These are phyloP conservation scores for Candida mattraensis DNA, from an alignment of 805 yeast genomes.

Conservation along the genomic window DNA sequence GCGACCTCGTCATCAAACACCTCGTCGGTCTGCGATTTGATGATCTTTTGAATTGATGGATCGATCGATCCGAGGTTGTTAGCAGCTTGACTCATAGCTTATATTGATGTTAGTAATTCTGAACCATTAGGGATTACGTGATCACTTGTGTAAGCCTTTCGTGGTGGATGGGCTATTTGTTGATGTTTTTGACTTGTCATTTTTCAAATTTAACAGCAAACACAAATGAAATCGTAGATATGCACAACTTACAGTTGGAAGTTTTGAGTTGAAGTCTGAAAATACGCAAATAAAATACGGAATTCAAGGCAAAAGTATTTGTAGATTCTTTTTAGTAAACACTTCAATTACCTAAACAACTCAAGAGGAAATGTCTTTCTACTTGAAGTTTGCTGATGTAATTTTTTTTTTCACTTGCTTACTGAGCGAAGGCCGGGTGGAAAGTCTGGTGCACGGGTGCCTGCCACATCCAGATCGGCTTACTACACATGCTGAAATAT, in stretches of 20 bases:
- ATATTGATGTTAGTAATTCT: constrained; percentile 10
- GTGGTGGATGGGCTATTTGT: neutral
- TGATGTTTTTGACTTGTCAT: neutral
- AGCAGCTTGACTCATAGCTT: constrained; percentile 12
- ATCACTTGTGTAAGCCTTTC: constrained; percentile 13
- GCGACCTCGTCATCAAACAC: constrained; percentile 17
- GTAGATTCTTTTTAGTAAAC: no score
- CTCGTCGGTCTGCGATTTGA: constrained; percentile 12
- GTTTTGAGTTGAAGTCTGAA: no score
- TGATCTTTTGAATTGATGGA: constrained; percentile 23
- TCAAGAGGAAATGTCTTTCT: neutral
- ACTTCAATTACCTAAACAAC: constrained; percentile 15
- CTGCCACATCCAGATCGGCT: neutral
- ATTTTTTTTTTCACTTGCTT: constrained; percentile 5
- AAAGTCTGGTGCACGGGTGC: constrained; percentile 10
- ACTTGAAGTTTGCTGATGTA: constrained; percentile 10
- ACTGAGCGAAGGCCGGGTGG: no score
- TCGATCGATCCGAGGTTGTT: constrained; percentile 19
- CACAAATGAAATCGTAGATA: neutral
- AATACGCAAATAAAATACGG: no score
- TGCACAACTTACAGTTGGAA: no score
- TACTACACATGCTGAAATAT: constrained; percentile 6
- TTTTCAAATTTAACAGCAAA: neutral
- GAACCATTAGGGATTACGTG: constrained; percentile 13
- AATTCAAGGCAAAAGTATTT: no score